Evolutionary conservation across 2,329 filamentous ascomycete genomes (phyloP).

Genomic region (Exophiala sp.): DNA sequence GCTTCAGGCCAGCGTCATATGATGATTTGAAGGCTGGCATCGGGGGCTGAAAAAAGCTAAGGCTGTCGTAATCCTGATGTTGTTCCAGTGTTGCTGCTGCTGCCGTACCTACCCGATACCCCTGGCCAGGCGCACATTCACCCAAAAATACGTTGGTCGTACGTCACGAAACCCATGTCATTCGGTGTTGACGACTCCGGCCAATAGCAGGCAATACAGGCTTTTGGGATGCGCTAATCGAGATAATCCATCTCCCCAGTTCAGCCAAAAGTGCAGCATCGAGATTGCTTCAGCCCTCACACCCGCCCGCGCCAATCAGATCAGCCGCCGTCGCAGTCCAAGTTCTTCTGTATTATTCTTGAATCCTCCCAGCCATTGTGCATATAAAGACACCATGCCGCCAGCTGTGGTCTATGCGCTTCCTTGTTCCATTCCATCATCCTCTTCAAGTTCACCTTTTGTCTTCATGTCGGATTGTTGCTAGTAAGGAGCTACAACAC

Average conservation of each 20-base stretch:
- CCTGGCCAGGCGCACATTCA: no score
- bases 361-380: not conserved
- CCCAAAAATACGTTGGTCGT: not conserved
- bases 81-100: no score
- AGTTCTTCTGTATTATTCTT: conserved; percentile 1
- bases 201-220: conserved; percentile 1
- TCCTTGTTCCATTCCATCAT: no score
- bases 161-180: conserved; percentile 1
- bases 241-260: no score
- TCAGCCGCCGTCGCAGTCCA: not conserved
- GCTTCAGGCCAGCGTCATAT: no score
- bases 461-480: no score
- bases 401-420: not conserved
- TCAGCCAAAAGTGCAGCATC: not conserved
- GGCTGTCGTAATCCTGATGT: no score
- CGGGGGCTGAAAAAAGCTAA: no score
- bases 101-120: no score
- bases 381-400: not conserved
- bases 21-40: not conserved
- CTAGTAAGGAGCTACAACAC: not conserved
- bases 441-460: not conserved
- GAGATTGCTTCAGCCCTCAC: not conserved
- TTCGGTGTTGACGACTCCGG: not conserved
- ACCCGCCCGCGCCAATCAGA: conserved; percentile 12
- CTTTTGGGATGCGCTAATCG: not conserved